These are phyloP conservation scores for Yamadazyma songkhlaensis DNA, from an alignment of 1,139 yeast species.

Conservation along the genomic window DNA sequence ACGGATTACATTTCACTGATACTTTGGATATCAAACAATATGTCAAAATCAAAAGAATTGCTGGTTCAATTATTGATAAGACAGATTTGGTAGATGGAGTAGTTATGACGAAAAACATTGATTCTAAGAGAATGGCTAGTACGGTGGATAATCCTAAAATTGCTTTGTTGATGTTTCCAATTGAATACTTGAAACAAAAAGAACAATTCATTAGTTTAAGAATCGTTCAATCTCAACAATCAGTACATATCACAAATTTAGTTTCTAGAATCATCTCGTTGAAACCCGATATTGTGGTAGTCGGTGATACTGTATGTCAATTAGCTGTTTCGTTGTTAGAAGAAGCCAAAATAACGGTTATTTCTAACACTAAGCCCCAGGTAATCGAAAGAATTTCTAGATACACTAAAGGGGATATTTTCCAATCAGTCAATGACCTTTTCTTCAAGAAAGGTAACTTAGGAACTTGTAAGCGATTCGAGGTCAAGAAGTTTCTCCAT, in stretches of 20 bases:
- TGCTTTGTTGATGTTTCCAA: conserved; percentile 81
- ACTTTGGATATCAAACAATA: conserved; percentile 84
- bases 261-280: conserved; percentile 76
- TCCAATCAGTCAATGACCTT: conserved; percentile 46
- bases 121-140: conserved; percentile 77
- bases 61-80: conserved; percentile 67
- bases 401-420: conserved; percentile 79
- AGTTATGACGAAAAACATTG: conserved; percentile 80
- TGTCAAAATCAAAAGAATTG: conserved; percentile 78
- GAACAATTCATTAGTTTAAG: conserved; percentile 80
- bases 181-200: conserved; percentile 73
- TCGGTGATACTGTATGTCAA: conserved; percentile 83
- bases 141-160: conserved; percentile 66
- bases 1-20: conserved; percentile 49
- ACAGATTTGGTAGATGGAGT: conserved; percentile 72
- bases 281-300: conserved; percentile 76
- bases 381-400: conserved; percentile 79
- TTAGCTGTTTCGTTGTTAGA: conserved; percentile 71
- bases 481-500: conserved; percentile 62
- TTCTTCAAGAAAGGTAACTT: conserved; percentile 52
- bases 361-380: conserved; percentile 76
- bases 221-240: conserved; percentile 84
- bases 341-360: conserved; percentile 74
- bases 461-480: conserved; percentile 73
- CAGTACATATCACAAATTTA: conserved; percentile 77